phyloP scores from a whole-genome alignment of 2,329 filamentous ascomycete species.

The Dactylellina cionopaga region DNA sequence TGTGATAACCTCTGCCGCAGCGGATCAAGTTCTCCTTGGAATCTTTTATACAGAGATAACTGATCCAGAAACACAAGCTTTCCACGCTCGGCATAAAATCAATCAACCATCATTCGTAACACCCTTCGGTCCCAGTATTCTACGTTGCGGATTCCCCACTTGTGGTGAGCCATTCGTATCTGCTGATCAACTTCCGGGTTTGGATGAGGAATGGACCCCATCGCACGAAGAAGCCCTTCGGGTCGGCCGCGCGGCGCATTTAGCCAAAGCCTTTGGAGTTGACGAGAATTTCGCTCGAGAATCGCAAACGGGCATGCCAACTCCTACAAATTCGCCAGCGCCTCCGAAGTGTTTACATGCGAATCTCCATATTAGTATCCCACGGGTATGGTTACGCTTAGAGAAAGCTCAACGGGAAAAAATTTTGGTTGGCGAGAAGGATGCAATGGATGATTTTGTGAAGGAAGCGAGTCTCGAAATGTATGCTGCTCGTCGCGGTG shows the following conservation, averaged over 20 bases:
- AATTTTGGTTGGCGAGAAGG: conserved; percentile 2
- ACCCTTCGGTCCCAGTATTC: conserved; percentile 57
- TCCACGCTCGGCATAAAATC: conserved; percentile 29
- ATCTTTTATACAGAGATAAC: conserved; percentile 56
- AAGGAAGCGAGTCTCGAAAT: conserved; percentile 53
- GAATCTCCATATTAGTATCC: conserved; percentile 58
- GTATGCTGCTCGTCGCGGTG: conserved; percentile 54
- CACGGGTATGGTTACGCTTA: conserved; percentile 55
- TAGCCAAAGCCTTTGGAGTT: neutral
- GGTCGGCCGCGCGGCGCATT: neutral
- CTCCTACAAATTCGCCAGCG: conserved; percentile 48
- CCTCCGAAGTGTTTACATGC: conserved; percentile 57
- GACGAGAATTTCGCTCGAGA: conserved; percentile 53
- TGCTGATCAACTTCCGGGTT: conserved; percentile 54
- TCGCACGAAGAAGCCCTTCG: conserved; percentile 54
- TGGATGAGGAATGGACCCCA: conserved; percentile 54
- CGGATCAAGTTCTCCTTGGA: conserved; percentile 55
- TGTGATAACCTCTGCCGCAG: conserved; percentile 49
- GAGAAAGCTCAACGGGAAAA: neutral
- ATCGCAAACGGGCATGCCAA: conserved; percentile 58
- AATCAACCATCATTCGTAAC: conserved; percentile 54
- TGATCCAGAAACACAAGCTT: conserved; percentile 33
- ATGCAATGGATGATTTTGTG: conserved; percentile 54
- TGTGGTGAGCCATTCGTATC: conserved; percentile 54
- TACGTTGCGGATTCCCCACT: conserved; percentile 55